Evolutionary conservation across 2,329 filamentous ascomycete genomes (phyloP).

Genomic region (Beauveria rudraprayagi): DNA sequence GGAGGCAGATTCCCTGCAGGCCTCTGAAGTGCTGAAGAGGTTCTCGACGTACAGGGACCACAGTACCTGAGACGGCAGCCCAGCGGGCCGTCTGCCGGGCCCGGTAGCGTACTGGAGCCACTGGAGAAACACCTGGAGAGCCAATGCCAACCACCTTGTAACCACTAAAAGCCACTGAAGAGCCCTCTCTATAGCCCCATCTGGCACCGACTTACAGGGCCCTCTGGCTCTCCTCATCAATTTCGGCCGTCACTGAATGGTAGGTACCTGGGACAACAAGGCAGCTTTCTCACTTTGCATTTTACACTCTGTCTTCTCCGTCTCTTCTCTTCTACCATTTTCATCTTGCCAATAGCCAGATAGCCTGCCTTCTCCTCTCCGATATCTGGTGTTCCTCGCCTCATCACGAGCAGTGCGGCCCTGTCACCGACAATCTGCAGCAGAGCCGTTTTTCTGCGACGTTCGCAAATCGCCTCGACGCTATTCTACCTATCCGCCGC

Average conservation of each 20-base stretch:
- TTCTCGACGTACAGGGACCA: neutral
- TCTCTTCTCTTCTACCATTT: constrained; percentile 7
- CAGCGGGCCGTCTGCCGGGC: constrained; percentile 7
- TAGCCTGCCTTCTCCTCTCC: neutral
- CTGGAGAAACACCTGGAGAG: neutral
- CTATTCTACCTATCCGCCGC: constrained; percentile 1
- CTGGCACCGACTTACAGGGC: neutral
- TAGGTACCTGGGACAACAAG: constrained; percentile 5
- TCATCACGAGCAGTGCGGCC: neutral
- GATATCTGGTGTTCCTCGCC: neutral
- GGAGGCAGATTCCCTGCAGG: neutral
- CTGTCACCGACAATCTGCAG: neutral
- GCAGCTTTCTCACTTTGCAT: constrained; percentile 11
- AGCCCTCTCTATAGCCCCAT: neutral
- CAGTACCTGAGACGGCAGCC: neutral
- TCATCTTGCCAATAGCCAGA: constrained; percentile 1
- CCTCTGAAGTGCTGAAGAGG: neutral
- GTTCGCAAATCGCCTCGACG: neutral
- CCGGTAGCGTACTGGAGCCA: neutral
- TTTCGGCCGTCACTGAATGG: neutral
- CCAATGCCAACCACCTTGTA: neutral
- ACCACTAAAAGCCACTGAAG: neutral
- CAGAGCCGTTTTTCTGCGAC: neutral
- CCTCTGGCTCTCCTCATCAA: neutral
- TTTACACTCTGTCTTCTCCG: constrained; percentile 7